phyloP scores from a whole-genome alignment of 805 yeast species.

The Jamesozyma lodderae region DNA sequence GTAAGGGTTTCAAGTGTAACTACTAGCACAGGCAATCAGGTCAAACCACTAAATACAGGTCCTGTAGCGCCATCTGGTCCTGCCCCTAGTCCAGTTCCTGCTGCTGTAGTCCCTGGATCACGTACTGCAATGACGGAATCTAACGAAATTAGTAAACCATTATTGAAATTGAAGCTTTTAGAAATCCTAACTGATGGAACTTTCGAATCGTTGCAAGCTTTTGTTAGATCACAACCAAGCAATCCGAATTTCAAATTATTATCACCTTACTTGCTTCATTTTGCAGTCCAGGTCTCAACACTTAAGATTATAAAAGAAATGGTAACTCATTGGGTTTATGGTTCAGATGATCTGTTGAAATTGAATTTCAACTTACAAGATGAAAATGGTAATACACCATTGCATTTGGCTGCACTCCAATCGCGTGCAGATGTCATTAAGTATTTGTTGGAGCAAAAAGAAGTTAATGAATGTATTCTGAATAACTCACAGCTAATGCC shows the following conservation, averaged over 20 bases:
- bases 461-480: slow-evolving; percentile 74
- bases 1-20: too few relatives aligned
- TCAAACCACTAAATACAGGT: too few relatives aligned
- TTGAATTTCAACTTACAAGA: slow-evolving; percentile 69
- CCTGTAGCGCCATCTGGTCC: too few relatives aligned
- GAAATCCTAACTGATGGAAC: slow-evolving; percentile 44
- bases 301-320: slow-evolving; percentile 44
- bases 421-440: slow-evolving; percentile 70
- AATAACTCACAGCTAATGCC: slow-evolving; percentile 72
- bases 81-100: background rate
- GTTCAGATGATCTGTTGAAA: slow-evolving; percentile 5
- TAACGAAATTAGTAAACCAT: slow-evolving; percentile 30
- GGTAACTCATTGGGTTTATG: slow-evolving; percentile 28
- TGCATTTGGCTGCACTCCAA: slow-evolving; percentile 75
- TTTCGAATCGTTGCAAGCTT: slow-evolving; percentile 14
- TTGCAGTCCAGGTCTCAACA: slow-evolving; percentile 84
- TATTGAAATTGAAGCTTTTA: slow-evolving; percentile 51
- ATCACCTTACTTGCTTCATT: slow-evolving; percentile 47
- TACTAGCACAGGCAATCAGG: too few relatives aligned
- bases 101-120: too few relatives aligned
- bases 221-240: slow-evolving; percentile 23
- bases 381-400: slow-evolving; percentile 78
- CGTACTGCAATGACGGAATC: too few relatives aligned
- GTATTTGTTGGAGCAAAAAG: slow-evolving; percentile 47
- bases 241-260: slow-evolving; percentile 31